A percentile compares a stretch with the other conserved stretches of the same genome.
These are phyloP conservation scores for Epichloe sibirici DNA, from an alignment of 2,329 filamentous ascomycete genomes.

Conservation along the genomic window DNA sequence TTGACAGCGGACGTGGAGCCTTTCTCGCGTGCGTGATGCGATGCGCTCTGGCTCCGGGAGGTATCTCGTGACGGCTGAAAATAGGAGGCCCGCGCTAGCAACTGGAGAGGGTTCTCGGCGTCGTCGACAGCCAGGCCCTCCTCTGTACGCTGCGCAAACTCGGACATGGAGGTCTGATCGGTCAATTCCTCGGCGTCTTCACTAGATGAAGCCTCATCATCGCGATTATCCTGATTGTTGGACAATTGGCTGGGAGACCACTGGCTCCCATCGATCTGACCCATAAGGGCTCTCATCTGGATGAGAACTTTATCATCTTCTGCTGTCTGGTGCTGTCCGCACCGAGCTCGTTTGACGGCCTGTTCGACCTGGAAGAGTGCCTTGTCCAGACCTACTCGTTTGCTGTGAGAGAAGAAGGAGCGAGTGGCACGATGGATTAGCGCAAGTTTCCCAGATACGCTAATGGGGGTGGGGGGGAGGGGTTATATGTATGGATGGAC, in stretches of 20 bases:
- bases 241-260: conserved; percentile 5
- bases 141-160: conserved; percentile 21
- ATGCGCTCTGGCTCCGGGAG: conserved; percentile 15
- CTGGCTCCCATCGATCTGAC: conserved; percentile 13
- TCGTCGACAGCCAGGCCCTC: conserved; percentile 54
- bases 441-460: neutral
- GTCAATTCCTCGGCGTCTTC: conserved; percentile 20
- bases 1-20: conserved; percentile 10
- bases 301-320: conserved; percentile 35
- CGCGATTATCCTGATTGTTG: conserved; percentile 15
- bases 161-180: conserved; percentile 14
- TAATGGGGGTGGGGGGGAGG: too few relatives aligned
- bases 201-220: conserved; percentile 19
- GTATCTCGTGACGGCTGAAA: conserved; percentile 40
- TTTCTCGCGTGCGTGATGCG: conserved; percentile 11
- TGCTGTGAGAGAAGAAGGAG: conserved; percentile 36
- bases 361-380: conserved; percentile 64
- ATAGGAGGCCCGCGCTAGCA: conserved; percentile 61
- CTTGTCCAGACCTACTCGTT: conserved; percentile 62
- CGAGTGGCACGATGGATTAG: neutral
- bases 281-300: conserved; percentile 29
- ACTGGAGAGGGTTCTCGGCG: conserved; percentile 62
- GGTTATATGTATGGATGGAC: too few relatives aligned
- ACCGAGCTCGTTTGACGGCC: conserved; percentile 45
- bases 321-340: conserved; percentile 26